Evolutionary conservation across 805 yeast genomes (phyloP).

Genomic region (Dipodascus geniculatus): DNA sequence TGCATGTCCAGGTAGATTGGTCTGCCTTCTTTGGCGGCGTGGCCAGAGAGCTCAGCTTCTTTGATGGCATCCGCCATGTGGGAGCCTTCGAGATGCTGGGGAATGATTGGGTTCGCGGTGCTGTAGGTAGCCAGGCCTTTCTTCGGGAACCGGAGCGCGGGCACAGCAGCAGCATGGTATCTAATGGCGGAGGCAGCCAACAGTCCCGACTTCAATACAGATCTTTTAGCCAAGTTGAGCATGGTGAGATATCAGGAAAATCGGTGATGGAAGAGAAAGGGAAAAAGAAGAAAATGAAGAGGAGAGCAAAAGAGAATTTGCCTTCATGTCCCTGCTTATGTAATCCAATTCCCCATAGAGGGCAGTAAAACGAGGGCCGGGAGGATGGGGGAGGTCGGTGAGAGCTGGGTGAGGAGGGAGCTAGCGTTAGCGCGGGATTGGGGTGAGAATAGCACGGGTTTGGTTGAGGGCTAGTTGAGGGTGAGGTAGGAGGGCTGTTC

Average conservation of each 20-base stretch:
- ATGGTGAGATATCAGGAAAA: background rate
- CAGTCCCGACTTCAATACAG: background rate
- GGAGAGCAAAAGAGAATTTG: background rate
- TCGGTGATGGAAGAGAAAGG: background rate
- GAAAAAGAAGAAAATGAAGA: background rate
- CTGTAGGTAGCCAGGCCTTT: constrained; percentile 8
- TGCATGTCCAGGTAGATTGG: constrained; percentile 97
- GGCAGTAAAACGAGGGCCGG: background rate
- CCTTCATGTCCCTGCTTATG: background rate
- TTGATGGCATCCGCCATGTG: constrained; percentile 13
- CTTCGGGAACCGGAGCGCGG: background rate
- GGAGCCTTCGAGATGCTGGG: constrained; percentile 16
- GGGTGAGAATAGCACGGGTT: too few species aligned
- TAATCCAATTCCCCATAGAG: background rate
- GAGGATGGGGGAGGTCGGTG: too few species aligned
- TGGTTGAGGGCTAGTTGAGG: too few species aligned
- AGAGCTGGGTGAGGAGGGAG: too few species aligned
- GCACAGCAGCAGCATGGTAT: background rate
- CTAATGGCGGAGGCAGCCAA: background rate
- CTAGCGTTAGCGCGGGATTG: too few species aligned
- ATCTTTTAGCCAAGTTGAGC: background rate
- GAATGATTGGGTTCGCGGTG: constrained; percentile 8
- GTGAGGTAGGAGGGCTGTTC: too few species aligned
- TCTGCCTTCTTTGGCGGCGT: constrained; percentile 26
- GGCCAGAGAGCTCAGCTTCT: constrained; percentile 10